A percentile compares a stretch with the other conserved stretches of the same genome.
Evolutionary conservation across 1,284 basidiomycete genomes (phyloP).

Genomic region (Volvariella surrecta): DNA sequence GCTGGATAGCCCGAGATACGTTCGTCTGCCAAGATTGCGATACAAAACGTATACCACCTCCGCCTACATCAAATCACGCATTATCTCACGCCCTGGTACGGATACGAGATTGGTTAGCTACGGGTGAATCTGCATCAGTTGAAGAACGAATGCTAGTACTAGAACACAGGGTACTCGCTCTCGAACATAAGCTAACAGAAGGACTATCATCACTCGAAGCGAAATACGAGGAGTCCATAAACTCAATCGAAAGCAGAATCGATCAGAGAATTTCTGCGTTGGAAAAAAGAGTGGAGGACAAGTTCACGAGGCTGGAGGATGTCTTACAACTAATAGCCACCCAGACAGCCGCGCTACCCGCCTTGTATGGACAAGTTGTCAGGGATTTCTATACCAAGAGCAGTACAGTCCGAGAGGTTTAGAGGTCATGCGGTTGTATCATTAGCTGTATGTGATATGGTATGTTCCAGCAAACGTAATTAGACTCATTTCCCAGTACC

Average conservation of each 20-base stretch:
- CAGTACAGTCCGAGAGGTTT: neutral
- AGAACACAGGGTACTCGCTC: constrained; percentile 17
- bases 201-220: constrained; percentile 9
- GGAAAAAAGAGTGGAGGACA: constrained; percentile 16
- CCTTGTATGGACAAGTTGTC: constrained; percentile 20
- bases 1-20: neutral
- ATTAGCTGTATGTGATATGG: no score
- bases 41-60: constrained; percentile 11
- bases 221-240: constrained; percentile 16
- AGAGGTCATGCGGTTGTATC: no score
- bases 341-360: constrained; percentile 21
- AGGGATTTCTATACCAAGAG: constrained; percentile 10
- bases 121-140: constrained; percentile 14
- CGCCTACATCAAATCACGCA: constrained; percentile 13
- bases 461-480: no score
- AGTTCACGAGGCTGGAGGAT: constrained; percentile 19
- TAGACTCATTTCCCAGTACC: no score
- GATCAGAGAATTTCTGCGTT: constrained; percentile 15
- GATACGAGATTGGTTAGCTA: constrained; percentile 17
- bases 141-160: constrained; percentile 18
- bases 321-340: constrained; percentile 20
- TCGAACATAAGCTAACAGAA: constrained; percentile 17
- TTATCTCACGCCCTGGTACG: constrained; percentile 21
- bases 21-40: constrained; percentile 24
- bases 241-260: constrained; percentile 17